Evolutionary conservation across 2,329 filamentous ascomycete genomes (phyloP), one percentile per base, ranked within the genome.

Genomic region (Nothophoma quercina): DNA sequence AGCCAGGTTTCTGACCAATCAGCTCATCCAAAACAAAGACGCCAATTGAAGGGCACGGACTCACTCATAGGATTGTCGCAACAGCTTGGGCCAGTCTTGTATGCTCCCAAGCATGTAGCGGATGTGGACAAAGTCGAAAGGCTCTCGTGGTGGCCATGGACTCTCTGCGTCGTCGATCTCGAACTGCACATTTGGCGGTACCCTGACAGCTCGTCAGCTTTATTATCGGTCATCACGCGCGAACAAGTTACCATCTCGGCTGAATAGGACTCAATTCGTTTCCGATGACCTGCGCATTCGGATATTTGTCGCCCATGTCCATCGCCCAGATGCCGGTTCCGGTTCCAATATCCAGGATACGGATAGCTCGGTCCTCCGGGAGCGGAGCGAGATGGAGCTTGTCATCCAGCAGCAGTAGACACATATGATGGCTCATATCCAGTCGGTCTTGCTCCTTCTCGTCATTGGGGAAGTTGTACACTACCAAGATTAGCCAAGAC

Each of bases 261-360:
- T 82, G 79, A 38, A 81, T 81, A 19, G 79, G 78, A 1, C 75
- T 78, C 35, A 81, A 72, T 56, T 81, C 79, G 13, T 74, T 77
- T 26, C 79, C 80, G 4, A 75, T 74, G 28, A 70, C 63, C 8
- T 56, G 64, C 12, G 65, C 66, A 33, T 60, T 62, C 21, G 66
- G 63, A 38, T 62, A 67, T 39, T 64, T 62, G 38, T 70, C 65
- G 29, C 63, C 59, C 52, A 65, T 64, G 23, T 65, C 63, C 23
- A 74, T 75, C 7, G 70, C 69, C 71, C 71, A 73, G 16, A 73
- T 72, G 13, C 71, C 71, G 3, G 71, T 73, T 4, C 71, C 72
- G 0, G 70, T 73, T 7, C 72, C 71, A 21, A 71, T 64, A 39
- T 74, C 72, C 7, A 71, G 59, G 2, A 69, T 65, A 2, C 48